phyloP scores from a whole-genome alignment of 1,284 basidiomycete genomes.

The Meira miltonrushii region DNA sequence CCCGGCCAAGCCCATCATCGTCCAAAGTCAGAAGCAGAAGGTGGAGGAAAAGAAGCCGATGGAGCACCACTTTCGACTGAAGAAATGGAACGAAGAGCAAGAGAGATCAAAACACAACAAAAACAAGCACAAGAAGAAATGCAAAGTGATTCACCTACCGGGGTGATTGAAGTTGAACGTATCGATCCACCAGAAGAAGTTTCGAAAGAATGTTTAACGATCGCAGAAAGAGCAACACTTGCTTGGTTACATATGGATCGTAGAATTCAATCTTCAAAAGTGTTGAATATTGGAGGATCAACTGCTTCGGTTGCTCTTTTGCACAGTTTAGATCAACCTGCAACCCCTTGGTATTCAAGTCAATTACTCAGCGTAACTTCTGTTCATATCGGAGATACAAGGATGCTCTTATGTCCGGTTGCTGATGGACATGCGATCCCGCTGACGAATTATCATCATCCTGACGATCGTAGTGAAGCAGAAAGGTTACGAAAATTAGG shows the following conservation, averaged over 20 bases:
- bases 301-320: constrained; percentile 84
- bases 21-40: constrained; percentile 8
- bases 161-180: constrained; percentile 3
- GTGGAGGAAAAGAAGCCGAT: not conserved
- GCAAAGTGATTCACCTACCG: constrained; percentile 1
- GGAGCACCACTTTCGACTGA: constrained; percentile 1
- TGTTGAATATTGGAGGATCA: constrained; percentile 61
- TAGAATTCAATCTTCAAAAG: constrained; percentile 33
- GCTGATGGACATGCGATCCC: constrained; percentile 67
- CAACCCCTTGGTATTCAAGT: constrained; percentile 54
- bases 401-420: constrained; percentile 73
- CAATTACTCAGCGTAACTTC: constrained; percentile 60
- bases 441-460: constrained; percentile 69
- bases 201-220: constrained; percentile 29
- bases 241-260: constrained; percentile 48
- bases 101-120: not conserved
- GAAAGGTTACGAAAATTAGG: constrained; percentile 80
- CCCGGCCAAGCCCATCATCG: constrained; percentile 16
- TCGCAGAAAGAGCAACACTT: constrained; percentile 47
- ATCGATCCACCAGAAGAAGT: constrained; percentile 32
- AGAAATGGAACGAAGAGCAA: not conserved
- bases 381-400: constrained; percentile 81
- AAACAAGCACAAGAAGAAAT: constrained; percentile 4
- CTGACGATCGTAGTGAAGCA: constrained; percentile 79
- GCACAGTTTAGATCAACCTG: constrained; percentile 72